phyloP scores from a whole-genome alignment of 257 asterid genomes.

The Solanum peruvianum region DNA sequence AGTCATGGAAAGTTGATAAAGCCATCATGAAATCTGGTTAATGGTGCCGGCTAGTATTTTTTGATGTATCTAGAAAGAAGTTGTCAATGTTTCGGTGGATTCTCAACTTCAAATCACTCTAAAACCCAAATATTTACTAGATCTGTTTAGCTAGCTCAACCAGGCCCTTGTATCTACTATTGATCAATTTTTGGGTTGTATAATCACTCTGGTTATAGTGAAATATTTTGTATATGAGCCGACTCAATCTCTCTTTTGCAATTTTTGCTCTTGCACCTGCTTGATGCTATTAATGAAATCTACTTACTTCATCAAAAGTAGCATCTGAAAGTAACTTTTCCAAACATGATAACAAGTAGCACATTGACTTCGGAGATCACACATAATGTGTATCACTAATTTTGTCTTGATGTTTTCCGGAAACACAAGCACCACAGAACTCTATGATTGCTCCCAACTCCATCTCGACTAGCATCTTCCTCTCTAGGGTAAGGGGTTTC shows the following conservation, averaged over 20 bases:
- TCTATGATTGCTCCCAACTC: neutral
- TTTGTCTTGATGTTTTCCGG: neutral
- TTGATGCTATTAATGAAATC: neutral
- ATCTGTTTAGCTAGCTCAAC: neutral
- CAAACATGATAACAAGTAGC: neutral
- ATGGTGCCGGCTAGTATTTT: neutral
- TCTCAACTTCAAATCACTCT: neutral
- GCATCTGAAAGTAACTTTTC: neutral
- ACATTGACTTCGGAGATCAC: neutral
- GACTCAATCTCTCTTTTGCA: neutral
- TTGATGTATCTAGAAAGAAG: neutral
- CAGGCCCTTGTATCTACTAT: neutral
- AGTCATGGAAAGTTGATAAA: neutral
- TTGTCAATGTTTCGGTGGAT: neutral
- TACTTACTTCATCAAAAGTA: neutral
- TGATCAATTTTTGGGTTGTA: neutral
- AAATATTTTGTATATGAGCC: neutral
- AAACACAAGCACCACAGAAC: neutral
- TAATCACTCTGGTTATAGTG: neutral
- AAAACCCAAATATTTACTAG: neutral
- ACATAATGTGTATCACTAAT: neutral
- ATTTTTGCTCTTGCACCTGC: neutral
- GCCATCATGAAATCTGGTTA: neutral
- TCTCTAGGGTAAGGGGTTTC: neutral
- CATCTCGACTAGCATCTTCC: slow-evolving; percentile 1